These are phyloP conservation scores for Solanum virginianum DNA, from an alignment of 257 asterid species.

Conservation along the genomic window DNA sequence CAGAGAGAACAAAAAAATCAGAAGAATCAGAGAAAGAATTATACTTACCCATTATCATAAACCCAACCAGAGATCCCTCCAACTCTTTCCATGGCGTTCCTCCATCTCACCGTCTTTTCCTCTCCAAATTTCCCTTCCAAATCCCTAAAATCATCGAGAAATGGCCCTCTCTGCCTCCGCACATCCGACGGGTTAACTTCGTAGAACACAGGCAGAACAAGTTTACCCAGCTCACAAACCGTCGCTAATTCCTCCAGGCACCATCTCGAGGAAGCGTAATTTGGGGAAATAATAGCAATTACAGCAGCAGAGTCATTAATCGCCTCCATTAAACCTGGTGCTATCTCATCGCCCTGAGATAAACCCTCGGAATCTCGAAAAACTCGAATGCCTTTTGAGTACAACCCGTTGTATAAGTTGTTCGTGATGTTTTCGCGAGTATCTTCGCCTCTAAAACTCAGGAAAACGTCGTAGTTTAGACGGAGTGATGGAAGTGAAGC, in stretches of 20 bases:
- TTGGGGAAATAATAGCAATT: slow-evolving; percentile 16
- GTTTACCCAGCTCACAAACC: slow-evolving; percentile 2
- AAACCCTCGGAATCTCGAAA: slow-evolving; percentile 14
- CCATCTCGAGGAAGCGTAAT: slow-evolving; percentile 22
- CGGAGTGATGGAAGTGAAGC: slow-evolving; percentile 2
- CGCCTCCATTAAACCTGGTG: slow-evolving; percentile 1
- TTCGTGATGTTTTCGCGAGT: slow-evolving; percentile 8
- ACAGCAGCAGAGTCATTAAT: slow-evolving; percentile 23
- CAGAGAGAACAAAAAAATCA: background rate
- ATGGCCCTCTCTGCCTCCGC: slow-evolving; percentile 12
- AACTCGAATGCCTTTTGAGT: slow-evolving; percentile 3
- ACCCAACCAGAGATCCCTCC: slow-evolving; percentile 16
- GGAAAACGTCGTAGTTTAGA: slow-evolving; percentile 11
- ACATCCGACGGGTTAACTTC: slow-evolving; percentile 18
- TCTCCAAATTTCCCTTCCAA: slow-evolving; percentile 3
- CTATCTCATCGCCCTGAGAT: slow-evolving; percentile 14
- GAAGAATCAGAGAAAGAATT: background rate
- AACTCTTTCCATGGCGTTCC: slow-evolving; percentile 18
- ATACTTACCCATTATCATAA: background rate
- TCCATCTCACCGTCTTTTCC: slow-evolving; percentile 15
- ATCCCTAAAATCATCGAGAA: background rate
- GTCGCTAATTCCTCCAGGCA: slow-evolving; percentile 22
- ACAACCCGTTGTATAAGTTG: slow-evolving; percentile 6
- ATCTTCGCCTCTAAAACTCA: slow-evolving; percentile 25
- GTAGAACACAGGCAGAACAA: slow-evolving; percentile 13